Base-by-base conservation (phyloP, 2,329 filamentous ascomycete genomes). In the Claviceps capensis region DNA sequence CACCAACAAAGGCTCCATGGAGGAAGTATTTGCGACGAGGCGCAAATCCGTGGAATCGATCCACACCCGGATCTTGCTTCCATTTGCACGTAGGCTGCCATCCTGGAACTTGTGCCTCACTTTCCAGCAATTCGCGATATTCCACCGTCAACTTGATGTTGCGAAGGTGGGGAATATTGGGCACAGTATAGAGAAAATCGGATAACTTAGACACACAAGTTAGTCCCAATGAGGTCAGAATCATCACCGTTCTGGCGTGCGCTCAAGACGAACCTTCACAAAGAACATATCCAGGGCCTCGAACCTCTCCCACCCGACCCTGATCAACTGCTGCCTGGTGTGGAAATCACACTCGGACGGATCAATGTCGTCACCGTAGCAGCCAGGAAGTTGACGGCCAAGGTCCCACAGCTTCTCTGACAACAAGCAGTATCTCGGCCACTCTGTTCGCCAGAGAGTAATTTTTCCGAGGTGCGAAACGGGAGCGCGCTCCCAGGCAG, bases 271-370 rank as follows among this genome's bases (percentile, higher is more conserved):
- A 66, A 83, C 79, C 72, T 82, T 83, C 56, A 85, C 76, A 59
- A 84, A 83, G 62, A 84, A 85, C 72, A 83, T 73, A 57, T 83
- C 76, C 61, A 77, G 75, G 17, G 72, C 71, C 54, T 72, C 65
- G 62, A 83, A 82, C 58, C 70, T 72, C 52, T 76, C 69, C 66
- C 71, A 72, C 14, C 77, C 75, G 44, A 75, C 72, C 30, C 65
- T 61, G 47, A 72, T 73, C 38, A 81, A 70, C 52, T 65, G 65
- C 56, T 76, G 69, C 40, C 70, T 69, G 13, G 63, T 66, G 47
- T 65, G 62, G 53, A 72, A 72, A 51, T 66, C 63, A 63, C 80
- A 61, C 5, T 61, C 63, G 13, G 65, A 65, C 1, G 76, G 74
- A 41, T 75, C 69, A 42, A 72, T 66, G 41, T 72, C 66, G 6